A percentile compares a stretch with the other conserved stretches of the same genome.
phyloP scores from a whole-genome alignment of 371 early-diverging fungal genomes.

The Mortierella sp. region DNA sequence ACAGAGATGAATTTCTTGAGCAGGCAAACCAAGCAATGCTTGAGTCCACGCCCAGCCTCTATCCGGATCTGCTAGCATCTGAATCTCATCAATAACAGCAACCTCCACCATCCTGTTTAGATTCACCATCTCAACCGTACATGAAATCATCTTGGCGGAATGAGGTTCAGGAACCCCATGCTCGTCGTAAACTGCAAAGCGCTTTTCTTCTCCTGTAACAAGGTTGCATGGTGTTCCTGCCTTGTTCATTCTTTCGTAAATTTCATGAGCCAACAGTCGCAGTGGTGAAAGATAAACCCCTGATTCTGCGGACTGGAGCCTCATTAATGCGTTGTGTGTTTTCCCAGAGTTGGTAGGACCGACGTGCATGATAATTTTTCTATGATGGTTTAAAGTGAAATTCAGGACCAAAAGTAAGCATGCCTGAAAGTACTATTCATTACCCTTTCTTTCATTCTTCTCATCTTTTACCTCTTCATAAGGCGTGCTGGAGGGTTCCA shows the following conservation, averaged over 20 bases:
- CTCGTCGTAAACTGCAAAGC: slow-evolving; percentile 62
- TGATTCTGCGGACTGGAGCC: slow-evolving; percentile 70
- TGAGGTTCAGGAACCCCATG: slow-evolving; percentile 29
- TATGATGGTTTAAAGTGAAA: slow-evolving; percentile 36
- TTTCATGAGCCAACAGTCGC: slow-evolving; percentile 93
- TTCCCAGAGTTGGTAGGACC: slow-evolving; percentile 99
- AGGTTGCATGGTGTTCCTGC: slow-evolving; percentile 84
- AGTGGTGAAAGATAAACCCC: slow-evolving; percentile 95
- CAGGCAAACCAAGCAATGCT: slow-evolving; percentile 86
- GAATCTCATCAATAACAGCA: slow-evolving; percentile 97
- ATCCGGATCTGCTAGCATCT: slow-evolving; percentile 88
- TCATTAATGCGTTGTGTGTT: slow-evolving; percentile 88
- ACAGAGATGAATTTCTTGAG: slow-evolving; percentile 92
- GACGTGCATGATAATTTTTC: slow-evolving; percentile 91
- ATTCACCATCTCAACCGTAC: slow-evolving; percentile 95
- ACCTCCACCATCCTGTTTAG: slow-evolving; percentile 75
- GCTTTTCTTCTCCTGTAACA: slow-evolving; percentile 92
- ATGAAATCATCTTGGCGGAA: slow-evolving; percentile 67
- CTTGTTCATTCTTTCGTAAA: slow-evolving; percentile 87
- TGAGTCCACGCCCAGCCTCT: slow-evolving; percentile 98
- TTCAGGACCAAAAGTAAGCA: background rate
- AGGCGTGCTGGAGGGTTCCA: slow-evolving; percentile 83
- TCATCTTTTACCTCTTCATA: slow-evolving; percentile 68
- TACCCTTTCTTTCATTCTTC: background rate
- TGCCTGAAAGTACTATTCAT: background rate